Conservation (phyloP, 441 rosid genomes). For the Adansonia grandidieri region DNA sequence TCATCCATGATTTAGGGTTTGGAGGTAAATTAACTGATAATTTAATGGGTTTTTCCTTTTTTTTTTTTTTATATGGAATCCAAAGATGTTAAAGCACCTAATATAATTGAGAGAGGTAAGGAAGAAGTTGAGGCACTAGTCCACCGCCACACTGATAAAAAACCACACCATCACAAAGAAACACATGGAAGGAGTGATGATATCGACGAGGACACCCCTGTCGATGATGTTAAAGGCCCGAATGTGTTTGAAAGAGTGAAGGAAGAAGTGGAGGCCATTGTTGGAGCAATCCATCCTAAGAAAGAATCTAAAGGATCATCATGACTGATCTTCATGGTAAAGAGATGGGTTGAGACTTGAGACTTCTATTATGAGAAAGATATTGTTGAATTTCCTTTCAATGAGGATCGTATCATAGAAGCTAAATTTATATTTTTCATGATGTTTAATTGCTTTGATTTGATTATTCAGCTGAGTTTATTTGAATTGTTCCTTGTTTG, state of each 20-base stretch:
- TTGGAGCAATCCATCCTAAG: conserved; percentile 24
- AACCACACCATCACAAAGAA: conserved; percentile 28
- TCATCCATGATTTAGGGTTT: conserved; percentile 4
- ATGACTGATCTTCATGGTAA: background rate
- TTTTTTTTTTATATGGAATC: conserved; percentile 8
- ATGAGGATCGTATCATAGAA: background rate
- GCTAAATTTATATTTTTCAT: background rate
- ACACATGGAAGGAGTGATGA: conserved; percentile 30
- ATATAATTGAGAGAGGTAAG: conserved; percentile 24
- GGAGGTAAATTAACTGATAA: background rate
- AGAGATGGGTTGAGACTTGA: conserved; percentile 2
- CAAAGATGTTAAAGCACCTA: conserved; percentile 27
- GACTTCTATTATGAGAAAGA: background rate
- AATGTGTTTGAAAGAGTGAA: conserved; percentile 28
- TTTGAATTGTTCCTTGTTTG: background rate
- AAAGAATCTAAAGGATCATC: conserved; percentile 23
- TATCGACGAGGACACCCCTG: conserved; percentile 23
- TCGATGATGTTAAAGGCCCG: conserved; percentile 29
- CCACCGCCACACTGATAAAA: conserved; percentile 9
- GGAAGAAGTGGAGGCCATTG: conserved; percentile 33
- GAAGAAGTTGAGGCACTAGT: conserved; percentile 28
- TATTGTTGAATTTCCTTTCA: background rate
- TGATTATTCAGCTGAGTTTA: background rate
- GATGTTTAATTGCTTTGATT: background rate
- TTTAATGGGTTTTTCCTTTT: background rate